Base-by-base conservation (phyloP, 441 rosid species). In the Aquilaria agallochum region DNA sequence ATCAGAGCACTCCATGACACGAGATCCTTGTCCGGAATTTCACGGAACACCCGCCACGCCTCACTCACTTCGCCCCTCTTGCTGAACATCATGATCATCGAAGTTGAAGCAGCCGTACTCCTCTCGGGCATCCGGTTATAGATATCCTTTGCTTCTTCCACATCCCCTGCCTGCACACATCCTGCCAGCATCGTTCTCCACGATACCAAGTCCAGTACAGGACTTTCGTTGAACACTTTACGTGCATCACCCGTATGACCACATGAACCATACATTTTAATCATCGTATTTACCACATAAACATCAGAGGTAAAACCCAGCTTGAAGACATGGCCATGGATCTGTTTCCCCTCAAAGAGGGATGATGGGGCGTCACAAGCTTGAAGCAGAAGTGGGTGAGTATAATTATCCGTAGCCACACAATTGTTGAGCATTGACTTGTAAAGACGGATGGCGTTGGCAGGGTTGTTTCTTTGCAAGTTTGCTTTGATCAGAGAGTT, bases 1-100 rank as follows among this genome's bases (percentile, higher is more conserved):
- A 85, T 76, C 71, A 85, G 49, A 0, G 88, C 88, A 56, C 82
- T 85, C 91, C 91, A 85, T 7, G 86, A 77, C 14, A 85, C 87
- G 66, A 81, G 69, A 74, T 79, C 86, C 59, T 70, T 83, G 63
- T 70, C 59, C 3, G 71, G 55, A 85, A 86, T 74, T 56, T 73
- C 68, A 57, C 62, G 55, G 42, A 86, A 86, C 63, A 83, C 51
- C 61, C 61, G 64, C 45, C 58, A 30, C 4, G 88, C 88, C 52
- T 80, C 83, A 42, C 4, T 65, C 64, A 80, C 86, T 42, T 36
- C 50, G 2, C 84, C 76, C 31, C 50, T 76, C 70, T 63, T 74
- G 15, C 88, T 80, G 67, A 71, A 73, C 78, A 80, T 64, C 52
- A 67, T 81, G 60, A 85, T 78, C 88, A 85, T 85, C 2, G 86